Conservation (phyloP, 2,329 filamentous ascomycete genomes). For the Aschersonia sp. region DNA sequence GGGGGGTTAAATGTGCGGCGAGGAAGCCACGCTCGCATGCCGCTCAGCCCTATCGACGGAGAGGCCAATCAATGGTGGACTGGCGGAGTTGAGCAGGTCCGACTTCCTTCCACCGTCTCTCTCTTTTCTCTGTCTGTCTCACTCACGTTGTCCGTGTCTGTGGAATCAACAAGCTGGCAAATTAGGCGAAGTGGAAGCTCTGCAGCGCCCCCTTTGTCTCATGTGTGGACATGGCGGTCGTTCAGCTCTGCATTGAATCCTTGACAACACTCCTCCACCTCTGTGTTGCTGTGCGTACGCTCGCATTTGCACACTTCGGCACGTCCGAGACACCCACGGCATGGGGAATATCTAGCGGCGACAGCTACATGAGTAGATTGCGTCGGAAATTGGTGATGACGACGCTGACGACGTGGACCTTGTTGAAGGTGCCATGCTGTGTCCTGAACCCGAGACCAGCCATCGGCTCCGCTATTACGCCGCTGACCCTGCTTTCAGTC, state of each 20-base stretch:
- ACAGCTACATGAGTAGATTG: not conserved
- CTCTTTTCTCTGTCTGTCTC: too few species aligned
- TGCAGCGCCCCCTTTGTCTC: not conserved
- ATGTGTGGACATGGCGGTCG: not conserved
- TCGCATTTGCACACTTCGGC: not conserved
- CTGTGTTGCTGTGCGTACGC: not conserved
- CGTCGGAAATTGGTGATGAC: not conserved
- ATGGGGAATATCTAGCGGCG: not conserved
- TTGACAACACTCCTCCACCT: not conserved
- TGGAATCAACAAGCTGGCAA: not conserved
- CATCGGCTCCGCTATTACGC: not conserved
- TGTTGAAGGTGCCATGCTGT: not conserved
- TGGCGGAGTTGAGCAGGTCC: not conserved
- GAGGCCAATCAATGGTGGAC: not conserved
- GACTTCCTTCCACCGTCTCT: too few species aligned
- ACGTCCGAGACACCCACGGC: not conserved
- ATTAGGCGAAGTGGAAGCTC: not conserved
- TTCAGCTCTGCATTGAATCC: not conserved
- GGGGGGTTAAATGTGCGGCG: not conserved
- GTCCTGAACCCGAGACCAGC: not conserved
- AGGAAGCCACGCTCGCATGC: constrained; percentile 3
- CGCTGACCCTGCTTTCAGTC: not conserved
- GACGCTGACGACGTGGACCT: not conserved
- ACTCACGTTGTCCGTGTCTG: not conserved
- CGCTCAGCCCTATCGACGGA: constrained; percentile 7